phyloP scores from a whole-genome alignment of 352 stramenopile genomes.

The Pythium utonaiense region DNA sequence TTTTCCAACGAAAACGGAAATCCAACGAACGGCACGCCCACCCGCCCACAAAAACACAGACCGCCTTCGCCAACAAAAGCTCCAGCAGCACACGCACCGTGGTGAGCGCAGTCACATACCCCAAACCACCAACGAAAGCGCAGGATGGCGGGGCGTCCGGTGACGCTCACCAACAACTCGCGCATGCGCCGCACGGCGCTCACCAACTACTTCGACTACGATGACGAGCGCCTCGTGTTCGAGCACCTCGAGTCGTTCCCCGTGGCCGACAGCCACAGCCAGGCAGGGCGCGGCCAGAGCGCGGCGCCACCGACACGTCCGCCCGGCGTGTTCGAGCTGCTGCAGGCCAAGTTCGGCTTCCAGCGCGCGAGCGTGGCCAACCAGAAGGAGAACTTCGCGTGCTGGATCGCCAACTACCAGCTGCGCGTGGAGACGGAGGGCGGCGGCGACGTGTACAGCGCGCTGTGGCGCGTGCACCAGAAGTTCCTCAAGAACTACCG shows the following conservation, averaged over 20 bases:
- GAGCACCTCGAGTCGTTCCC: slow-evolving; percentile 68
- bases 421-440: slow-evolving; percentile 52
- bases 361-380: slow-evolving; percentile 69
- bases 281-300: slow-evolving; percentile 6
- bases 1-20: background rate
- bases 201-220: slow-evolving; percentile 79
- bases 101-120: background rate
- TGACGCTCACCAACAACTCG: slow-evolving; percentile 20
- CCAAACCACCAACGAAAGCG: background rate
- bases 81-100: background rate
- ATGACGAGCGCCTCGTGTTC: slow-evolving; percentile 47
- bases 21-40: no score
- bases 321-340: slow-evolving; percentile 60
- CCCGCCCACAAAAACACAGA: slow-evolving; percentile 2
- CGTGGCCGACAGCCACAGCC: slow-evolving; percentile 8
- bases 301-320: slow-evolving; percentile 21
- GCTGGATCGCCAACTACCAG: slow-evolving; percentile 84
- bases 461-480: slow-evolving; percentile 54
- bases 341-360: slow-evolving; percentile 84
- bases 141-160: slow-evolving; percentile 14
- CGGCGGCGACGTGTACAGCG: slow-evolving; percentile 35
- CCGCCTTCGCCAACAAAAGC: background rate
- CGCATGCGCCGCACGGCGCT: slow-evolving; percentile 48
- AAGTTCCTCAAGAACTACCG: slow-evolving; percentile 91
- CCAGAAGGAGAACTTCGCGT: slow-evolving; percentile 85